Base-by-base conservation (phyloP, 352 stramenopile genomes). In the Phytophthora crassamura region DNA sequence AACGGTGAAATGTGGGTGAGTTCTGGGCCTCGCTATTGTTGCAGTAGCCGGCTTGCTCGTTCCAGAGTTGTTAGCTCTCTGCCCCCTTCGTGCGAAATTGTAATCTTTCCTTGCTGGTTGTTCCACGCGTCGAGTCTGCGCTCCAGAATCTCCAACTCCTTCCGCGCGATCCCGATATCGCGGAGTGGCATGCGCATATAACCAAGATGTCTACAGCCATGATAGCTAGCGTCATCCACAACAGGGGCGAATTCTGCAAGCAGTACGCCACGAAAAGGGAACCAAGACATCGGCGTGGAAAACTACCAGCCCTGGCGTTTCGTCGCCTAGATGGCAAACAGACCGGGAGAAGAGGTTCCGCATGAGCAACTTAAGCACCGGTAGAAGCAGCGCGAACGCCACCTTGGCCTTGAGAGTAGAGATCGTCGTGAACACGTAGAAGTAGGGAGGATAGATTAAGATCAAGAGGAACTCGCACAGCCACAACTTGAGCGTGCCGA, bases 161-260 rank as follows among this genome's bases (percentile, higher is more conserved):
- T 16, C 3, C 28, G 36, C 9, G 28, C n/a, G 4, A 35, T 40
- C 18, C 33, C 51, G 10, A 48, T 39, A 11, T 59, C 51, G 7
- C 36, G 36, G n/a, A 59, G 5, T 7, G 51, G 35, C 5, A 61
- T 11, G 5, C 16, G 11, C 10, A n/a, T n/a, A 55, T 62, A 18
- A 47, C 30, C 2, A 22, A 5, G 15, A 63, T 34, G 15, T 63
- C 42, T 3, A 63, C 14, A 35, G 25, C 7, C 42, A 56, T 56
- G 4, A 63, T 32, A n/a, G 55, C 55, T 7, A 63, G 9, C 6
- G 42, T 63, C 10, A 16, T 48, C 42, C 42, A 63, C 7, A 63
- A 14, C 9, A 43, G 56, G 0, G 55, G 55, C 3, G 55, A 62
- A 10, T 62, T 62, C 7, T 62, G 54, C 54, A 62, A 54, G 8